A percentile compares a stretch with the other conserved stretches of the same genome.
These are phyloP conservation scores for Cicer bijugum DNA, from an alignment of 306 rosid species.

Conservation along the genomic window DNA sequence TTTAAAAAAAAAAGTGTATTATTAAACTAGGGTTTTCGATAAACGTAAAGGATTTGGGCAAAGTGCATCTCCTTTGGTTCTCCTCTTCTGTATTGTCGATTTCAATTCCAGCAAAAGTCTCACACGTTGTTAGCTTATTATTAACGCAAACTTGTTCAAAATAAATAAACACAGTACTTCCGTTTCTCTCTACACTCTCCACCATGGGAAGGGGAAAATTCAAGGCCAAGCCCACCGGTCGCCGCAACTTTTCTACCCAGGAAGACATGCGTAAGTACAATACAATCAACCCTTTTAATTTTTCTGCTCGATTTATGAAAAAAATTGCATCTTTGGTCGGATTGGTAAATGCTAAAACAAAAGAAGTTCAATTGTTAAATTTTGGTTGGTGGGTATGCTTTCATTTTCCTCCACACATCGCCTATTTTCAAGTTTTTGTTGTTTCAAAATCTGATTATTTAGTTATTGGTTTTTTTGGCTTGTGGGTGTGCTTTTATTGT, in stretches of 20 bases:
- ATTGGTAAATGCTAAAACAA: neutral
- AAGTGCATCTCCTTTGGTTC: neutral
- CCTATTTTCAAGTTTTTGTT: neutral
- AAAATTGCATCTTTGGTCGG: neutral
- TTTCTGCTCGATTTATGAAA: constrained; percentile 10
- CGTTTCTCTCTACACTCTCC: constrained; percentile 9
- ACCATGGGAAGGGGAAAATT: constrained; percentile 91
- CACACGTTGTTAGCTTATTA: neutral
- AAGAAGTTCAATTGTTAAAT: neutral
- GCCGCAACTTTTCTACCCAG: constrained; percentile 82
- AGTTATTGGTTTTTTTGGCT: neutral
- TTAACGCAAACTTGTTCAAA: neutral
- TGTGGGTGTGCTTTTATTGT: neutral
- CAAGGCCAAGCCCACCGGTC: constrained; percentile 94
- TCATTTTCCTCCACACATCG: neutral
- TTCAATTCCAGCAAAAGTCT: constrained; percentile 9
- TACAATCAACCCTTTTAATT: constrained; percentile 9
- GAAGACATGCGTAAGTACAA: constrained; percentile 74
- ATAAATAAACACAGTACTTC: constrained; percentile 1
- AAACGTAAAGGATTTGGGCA: constrained; percentile 22
- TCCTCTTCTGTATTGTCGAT: neutral
- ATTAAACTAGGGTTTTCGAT: constrained; percentile 24
- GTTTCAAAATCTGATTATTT: constrained; percentile 18
- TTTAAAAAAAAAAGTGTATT: no score
- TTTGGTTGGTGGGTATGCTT: constrained; percentile 16